Evolutionary conservation across 768 basidiomycete genomes (phyloP), one percentile per base, ranked within the genome.

Genomic region (Tricholomella constricta): DNA sequence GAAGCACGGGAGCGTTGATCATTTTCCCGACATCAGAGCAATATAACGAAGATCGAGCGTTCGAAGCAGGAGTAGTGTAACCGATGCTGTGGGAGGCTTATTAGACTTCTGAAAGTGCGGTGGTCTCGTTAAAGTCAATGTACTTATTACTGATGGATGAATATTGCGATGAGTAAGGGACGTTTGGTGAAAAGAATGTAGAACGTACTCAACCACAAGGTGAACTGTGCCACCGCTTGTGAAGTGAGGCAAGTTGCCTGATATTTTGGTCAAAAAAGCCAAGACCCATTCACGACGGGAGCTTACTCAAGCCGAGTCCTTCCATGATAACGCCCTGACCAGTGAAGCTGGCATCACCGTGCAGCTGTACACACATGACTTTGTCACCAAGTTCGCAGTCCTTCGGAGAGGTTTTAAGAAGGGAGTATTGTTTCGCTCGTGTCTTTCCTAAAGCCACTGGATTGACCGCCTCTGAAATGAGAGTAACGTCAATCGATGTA

Each of bases 241-340:
- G 62, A 85, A 96, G 68, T 95, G 94, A 1, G 94, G 94, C 26
- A 97, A 72, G 62, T 92, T 89, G 61, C 89, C 89, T 91, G 31
- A 26, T 47, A 27, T 19, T n/a, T 37, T 17, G 1, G 52, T 48
- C 26, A 59, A 46, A 7, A 3, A 11, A 17, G 15, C 4, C 23
- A 15, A 9, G 9, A 41, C 38, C 51, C 15, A 38, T 25, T 15
- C n/a, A 12, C 23, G 43, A 45, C 14, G 36, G 7, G 34, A 9
- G 73, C 87, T 45, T 57, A 85, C 91, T 94, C 49, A 96, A 71
- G 5, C 92, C 91, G 27, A 97, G 76, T 15, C 81, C 78, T 68
- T 96, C 94, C 85, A 93, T 94, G 15, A 94, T 82, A 4, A 96
- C 78, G 2, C 94, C 94, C 66, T 96, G 94, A 0, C 94, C 94